These are phyloP conservation scores for Pseudocercospora ulei DNA, from an alignment of 2,329 filamentous ascomycete genomes.

Conservation along the genomic window DNA sequence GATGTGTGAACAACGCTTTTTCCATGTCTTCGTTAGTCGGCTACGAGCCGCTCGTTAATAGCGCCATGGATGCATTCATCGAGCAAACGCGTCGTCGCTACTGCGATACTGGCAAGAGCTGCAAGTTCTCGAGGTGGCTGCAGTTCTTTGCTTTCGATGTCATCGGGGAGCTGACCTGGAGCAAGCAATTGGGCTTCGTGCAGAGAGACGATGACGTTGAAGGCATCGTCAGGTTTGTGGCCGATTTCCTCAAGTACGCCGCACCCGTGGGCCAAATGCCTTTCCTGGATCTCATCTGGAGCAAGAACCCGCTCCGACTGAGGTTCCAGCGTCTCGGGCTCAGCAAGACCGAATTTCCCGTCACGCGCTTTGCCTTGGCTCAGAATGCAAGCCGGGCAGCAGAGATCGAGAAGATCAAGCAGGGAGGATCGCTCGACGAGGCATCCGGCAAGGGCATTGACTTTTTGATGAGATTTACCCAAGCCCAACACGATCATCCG, in stretches of 20 bases:
- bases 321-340: slow-evolving; percentile 58
- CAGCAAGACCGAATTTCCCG: slow-evolving; percentile 59
- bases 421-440: slow-evolving; percentile 35
- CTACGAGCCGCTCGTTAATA: slow-evolving; percentile 72
- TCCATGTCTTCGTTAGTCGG: slow-evolving; percentile 67
- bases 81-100: slow-evolving; percentile 40
- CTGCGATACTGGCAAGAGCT: slow-evolving; percentile 39
- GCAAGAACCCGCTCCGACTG: slow-evolving; percentile 66
- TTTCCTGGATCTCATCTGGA: slow-evolving; percentile 56
- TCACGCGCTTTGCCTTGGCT: slow-evolving; percentile 60
- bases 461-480: slow-evolving; percentile 62
- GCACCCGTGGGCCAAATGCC: slow-evolving; percentile 67
- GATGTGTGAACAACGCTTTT: slow-evolving; percentile 67
- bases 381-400: slow-evolving; percentile 56
- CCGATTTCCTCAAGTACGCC: slow-evolving; percentile 58
- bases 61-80: slow-evolving; percentile 62
- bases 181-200: slow-evolving; percentile 64
- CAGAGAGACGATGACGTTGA: slow-evolving; percentile 66
- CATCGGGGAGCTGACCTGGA: slow-evolving; percentile 67
- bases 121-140: slow-evolving; percentile 62
- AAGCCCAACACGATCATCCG: slow-evolving; percentile 56
- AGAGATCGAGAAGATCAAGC: slow-evolving; percentile 44
- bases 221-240: slow-evolving; percentile 58
- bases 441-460: slow-evolving; percentile 43
- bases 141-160: slow-evolving; percentile 78